A percentile compares a stretch with the other conserved stretches of the same genome.
These are phyloP conservation scores for Tolypocladium ophioglossoides DNA, from an alignment of 2,329 filamentous ascomycete genomes.

Conservation along the genomic window DNA sequence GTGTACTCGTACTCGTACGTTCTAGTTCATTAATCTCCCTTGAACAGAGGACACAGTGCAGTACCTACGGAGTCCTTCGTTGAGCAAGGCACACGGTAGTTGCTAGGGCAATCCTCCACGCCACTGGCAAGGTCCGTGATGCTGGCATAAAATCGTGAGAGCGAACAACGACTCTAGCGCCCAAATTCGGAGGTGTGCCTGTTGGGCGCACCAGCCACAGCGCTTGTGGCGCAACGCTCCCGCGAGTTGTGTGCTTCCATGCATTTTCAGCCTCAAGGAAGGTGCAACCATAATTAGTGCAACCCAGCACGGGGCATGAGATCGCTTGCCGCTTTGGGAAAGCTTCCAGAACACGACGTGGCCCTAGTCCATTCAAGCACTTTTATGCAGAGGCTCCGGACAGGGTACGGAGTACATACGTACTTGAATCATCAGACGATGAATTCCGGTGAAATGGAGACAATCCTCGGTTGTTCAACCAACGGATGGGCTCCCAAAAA, in stretches of 20 bases:
- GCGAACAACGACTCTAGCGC: not conserved
- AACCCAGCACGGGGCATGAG: not conserved
- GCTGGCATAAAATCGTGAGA: not conserved
- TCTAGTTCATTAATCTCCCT: too few species aligned
- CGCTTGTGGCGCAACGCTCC: not conserved
- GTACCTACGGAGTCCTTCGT: too few species aligned
- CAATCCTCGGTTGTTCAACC: not conserved
- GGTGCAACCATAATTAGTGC: not conserved
- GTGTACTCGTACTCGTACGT: not conserved
- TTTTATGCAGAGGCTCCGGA: too few species aligned
- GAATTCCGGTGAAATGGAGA: too few species aligned
- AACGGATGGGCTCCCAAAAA: not conserved
- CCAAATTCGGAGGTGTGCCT: not conserved
- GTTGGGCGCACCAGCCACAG: not conserved
- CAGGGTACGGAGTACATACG: too few species aligned
- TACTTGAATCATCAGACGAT: too few species aligned
- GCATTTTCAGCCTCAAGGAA: not conserved
- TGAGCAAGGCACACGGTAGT: not conserved
- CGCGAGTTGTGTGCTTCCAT: not conserved
- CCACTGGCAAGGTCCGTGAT: not conserved
- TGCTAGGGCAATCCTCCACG: not conserved
- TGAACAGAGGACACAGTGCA: not conserved
- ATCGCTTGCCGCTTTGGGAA: not conserved
- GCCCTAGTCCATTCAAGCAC: not conserved
- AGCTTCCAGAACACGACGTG: constrained; percentile 1